Conservation (phyloP, 768 basidiomycete species). For the Polyporus arcularius region DNA sequence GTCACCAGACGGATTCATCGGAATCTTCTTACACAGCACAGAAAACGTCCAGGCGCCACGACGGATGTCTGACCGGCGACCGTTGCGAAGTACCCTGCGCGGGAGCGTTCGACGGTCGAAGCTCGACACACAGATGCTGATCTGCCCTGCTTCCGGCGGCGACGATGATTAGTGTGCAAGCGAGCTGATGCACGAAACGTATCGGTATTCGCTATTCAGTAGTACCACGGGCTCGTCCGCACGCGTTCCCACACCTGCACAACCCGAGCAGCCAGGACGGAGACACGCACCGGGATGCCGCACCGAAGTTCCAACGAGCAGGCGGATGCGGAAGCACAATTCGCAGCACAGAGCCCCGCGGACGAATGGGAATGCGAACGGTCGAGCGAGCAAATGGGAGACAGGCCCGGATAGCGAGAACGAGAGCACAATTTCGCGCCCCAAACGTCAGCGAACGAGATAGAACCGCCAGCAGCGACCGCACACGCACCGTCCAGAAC, state of each 20-base stretch:
- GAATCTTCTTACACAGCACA: not conserved
- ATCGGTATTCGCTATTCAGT: constrained; percentile 2
- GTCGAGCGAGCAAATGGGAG: constrained; percentile 15
- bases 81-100: constrained; percentile 1
- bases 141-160: constrained; percentile 6
- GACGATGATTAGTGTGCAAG: constrained; percentile 1
- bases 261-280: constrained; percentile 1
- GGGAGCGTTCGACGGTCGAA: not conserved
- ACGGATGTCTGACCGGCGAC: constrained; percentile 5
- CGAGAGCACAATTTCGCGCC: constrained; percentile 8
- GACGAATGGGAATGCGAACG: constrained; percentile 8
- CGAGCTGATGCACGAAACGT: not conserved
- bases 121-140: not conserved
- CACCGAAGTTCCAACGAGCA: not conserved
- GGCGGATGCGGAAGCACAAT: not conserved
- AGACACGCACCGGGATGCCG: not conserved
- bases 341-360: not conserved
- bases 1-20: not conserved
- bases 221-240: not conserved
- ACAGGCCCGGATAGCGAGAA: not conserved
- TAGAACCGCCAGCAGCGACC: constrained; percentile 1
- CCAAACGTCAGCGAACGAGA: constrained; percentile 20
- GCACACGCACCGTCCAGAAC: constrained; percentile 7
- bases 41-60: not conserved
- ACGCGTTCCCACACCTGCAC: not conserved